Evolutionary conservation across 345 rosid genomes (phyloP).

Genomic region (Sisymbrium irio): DNA sequence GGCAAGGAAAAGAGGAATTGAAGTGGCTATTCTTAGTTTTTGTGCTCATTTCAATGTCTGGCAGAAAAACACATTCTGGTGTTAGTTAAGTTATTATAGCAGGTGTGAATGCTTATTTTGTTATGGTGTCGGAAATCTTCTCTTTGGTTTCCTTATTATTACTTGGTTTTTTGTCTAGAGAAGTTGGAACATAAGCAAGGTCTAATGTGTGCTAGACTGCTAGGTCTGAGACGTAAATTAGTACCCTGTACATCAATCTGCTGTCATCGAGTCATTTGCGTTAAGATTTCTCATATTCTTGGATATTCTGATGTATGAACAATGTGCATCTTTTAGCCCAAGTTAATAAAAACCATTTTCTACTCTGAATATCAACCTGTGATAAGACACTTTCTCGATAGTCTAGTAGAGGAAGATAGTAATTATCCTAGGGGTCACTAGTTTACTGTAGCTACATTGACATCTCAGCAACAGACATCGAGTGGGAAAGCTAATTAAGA

Average conservation of each 20-base stretch:
- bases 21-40: conserved; percentile 1
- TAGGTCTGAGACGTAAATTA: background rate
- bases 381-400: background rate
- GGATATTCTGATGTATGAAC: background rate
- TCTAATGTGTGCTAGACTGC: no score
- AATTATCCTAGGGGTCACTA: background rate
- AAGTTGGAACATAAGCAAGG: conserved; percentile 6
- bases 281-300: background rate
- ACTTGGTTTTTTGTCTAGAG: background rate
- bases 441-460: background rate
- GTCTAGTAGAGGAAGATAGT: background rate
- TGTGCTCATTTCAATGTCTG: background rate
- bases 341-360: background rate
- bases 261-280: background rate
- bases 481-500: background rate
- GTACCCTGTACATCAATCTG: background rate
- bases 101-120: background rate
- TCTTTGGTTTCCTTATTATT: background rate
- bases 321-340: background rate
- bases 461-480: background rate
- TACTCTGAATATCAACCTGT: background rate
- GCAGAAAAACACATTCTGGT: background rate
- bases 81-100: background rate
- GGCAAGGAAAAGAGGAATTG: background rate
- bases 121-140: conserved; percentile 1